A percentile compares a stretch with the other conserved stretches of the same genome.
Evolutionary conservation across 208 protist species (phyloP).

Genomic region (Leishmania turanica): DNA sequence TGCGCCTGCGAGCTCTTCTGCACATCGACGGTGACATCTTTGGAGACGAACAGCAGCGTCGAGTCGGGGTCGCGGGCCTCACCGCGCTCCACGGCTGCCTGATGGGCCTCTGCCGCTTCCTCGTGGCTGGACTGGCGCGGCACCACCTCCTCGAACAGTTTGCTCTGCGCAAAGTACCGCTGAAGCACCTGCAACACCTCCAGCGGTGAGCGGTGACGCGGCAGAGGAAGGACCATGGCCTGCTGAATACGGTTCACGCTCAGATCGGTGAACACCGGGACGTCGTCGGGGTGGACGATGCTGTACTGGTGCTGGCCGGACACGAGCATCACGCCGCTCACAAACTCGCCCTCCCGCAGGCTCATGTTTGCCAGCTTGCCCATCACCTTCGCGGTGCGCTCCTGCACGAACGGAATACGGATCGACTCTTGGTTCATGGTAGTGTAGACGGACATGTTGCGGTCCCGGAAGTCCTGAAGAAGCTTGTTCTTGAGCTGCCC

Average conservation of each 20-base stretch:
- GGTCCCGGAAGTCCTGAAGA: constrained; percentile 79
- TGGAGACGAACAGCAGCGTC: constrained; percentile 55
- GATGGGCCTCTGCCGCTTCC: constrained; percentile 20
- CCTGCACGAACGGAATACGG: constrained; percentile 92
- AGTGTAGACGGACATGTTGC: constrained; percentile 87
- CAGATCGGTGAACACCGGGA: constrained; percentile 88
- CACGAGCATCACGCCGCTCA: constrained; percentile 89
- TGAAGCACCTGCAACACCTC: constrained; percentile 83
- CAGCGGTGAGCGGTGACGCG: constrained; percentile 64
- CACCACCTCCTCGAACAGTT: constrained; percentile 62
- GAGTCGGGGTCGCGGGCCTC: constrained; percentile 30
- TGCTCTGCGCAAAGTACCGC: constrained; percentile 86
- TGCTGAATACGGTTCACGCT: constrained; percentile 80
- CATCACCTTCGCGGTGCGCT: constrained; percentile 93
- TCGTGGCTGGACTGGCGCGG: constrained; percentile 19
- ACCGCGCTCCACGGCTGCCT: constrained; percentile 19
- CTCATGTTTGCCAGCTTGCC: constrained; percentile 64
- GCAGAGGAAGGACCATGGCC: constrained; percentile 86
- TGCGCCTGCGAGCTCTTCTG: constrained; percentile 65
- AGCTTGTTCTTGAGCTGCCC: constrained; percentile 93
- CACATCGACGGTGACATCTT: constrained; percentile 78
- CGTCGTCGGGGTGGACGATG: constrained; percentile 85
- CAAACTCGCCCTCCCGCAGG: constrained; percentile 62
- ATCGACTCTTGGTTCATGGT: constrained; percentile 95
- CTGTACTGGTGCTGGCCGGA: constrained; percentile 84